phyloP scores from a whole-genome alignment of 352 stramenopile genomes.

The Pythium myriotylum region DNA sequence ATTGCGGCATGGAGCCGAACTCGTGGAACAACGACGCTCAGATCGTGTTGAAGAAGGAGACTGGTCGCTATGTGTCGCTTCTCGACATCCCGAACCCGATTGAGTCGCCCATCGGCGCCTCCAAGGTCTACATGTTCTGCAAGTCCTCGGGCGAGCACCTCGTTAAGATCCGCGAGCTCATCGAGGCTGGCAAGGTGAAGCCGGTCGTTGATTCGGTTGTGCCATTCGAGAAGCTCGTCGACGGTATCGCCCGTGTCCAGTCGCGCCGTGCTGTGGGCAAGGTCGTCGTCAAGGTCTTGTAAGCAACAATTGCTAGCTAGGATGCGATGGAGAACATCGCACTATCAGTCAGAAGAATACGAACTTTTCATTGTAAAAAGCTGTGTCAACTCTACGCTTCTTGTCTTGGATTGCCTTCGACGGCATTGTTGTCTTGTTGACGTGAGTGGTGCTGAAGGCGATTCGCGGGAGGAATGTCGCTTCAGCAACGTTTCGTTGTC shows the following conservation, averaged over 20 bases:
- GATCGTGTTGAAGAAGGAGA: conserved; percentile 38
- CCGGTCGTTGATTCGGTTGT: conserved; percentile 45
- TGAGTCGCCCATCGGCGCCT: conserved; percentile 22
- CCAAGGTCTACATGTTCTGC: conserved; percentile 21
- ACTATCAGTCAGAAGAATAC: too few species aligned
- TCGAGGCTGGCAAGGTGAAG: conserved; percentile 47
- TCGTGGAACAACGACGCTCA: conserved; percentile 43
- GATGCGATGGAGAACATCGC: too few species aligned
- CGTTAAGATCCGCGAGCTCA: conserved; percentile 37
- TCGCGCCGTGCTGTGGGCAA: conserved; percentile 41
- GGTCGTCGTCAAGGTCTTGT: conserved; percentile 28
- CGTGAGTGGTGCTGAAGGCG: too few species aligned
- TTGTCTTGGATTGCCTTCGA: too few species aligned
- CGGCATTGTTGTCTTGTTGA: too few species aligned
- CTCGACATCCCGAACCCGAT: conserved; percentile 36
- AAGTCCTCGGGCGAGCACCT: conserved; percentile 35
- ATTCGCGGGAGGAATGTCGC: too few species aligned
- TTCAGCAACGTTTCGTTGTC: too few species aligned
- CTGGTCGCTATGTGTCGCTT: conserved; percentile 45
- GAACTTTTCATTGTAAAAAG: too few species aligned
- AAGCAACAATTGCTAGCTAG: neutral
- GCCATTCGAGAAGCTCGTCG: conserved; percentile 47
- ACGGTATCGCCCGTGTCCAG: conserved; percentile 51
- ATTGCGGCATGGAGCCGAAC: conserved; percentile 30
- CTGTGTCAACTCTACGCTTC: too few species aligned